A percentile compares a stretch with the other conserved stretches of the same genome.
Evolutionary conservation across 108 stramenopile genomes (phyloP).

Genomic region (Schizochytrium sp.): DNA sequence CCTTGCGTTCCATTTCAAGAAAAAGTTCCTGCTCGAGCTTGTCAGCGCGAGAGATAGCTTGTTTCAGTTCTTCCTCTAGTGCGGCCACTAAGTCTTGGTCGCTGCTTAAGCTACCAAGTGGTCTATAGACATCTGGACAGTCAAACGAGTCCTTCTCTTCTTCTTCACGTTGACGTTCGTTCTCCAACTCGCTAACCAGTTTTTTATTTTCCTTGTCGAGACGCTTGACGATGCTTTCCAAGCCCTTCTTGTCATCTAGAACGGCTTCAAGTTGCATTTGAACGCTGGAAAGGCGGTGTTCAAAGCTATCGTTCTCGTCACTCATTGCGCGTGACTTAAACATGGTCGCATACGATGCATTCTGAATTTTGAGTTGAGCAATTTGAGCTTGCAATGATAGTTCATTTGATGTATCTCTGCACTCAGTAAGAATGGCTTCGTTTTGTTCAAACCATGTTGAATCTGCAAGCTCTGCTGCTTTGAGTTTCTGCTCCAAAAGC

Average conservation of each 20-base stretch:
- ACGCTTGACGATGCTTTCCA: constrained; percentile 26
- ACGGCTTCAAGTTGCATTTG: constrained; percentile 43
- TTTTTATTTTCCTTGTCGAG: constrained; percentile 26
- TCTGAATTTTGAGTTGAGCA: constrained; percentile 18
- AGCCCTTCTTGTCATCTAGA: constrained; percentile 28
- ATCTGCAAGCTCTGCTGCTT: background rate
- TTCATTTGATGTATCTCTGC: background rate
- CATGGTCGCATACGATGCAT: constrained; percentile 23
- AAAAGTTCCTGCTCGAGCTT: constrained; percentile 54
- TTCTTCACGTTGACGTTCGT: background rate
- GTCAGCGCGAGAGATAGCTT: constrained; percentile 46
- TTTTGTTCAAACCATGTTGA: background rate
- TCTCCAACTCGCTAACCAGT: background rate
- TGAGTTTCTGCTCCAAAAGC: constrained; percentile 43
- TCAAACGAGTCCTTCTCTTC: background rate
- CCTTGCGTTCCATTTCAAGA: constrained; percentile 27
- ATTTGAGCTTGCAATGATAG: background rate
- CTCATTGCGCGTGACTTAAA: background rate
- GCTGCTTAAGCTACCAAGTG: background rate
- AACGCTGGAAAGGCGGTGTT: constrained; percentile 8
- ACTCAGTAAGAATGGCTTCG: background rate
- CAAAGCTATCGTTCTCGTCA: constrained; percentile 6
- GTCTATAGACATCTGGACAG: background rate
- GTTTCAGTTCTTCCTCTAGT: background rate
- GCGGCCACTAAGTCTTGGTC: background rate